These are phyloP conservation scores for Zalaria sp. DNA, from an alignment of 2,329 filamentous ascomycete genomes.

Conservation along the genomic window DNA sequence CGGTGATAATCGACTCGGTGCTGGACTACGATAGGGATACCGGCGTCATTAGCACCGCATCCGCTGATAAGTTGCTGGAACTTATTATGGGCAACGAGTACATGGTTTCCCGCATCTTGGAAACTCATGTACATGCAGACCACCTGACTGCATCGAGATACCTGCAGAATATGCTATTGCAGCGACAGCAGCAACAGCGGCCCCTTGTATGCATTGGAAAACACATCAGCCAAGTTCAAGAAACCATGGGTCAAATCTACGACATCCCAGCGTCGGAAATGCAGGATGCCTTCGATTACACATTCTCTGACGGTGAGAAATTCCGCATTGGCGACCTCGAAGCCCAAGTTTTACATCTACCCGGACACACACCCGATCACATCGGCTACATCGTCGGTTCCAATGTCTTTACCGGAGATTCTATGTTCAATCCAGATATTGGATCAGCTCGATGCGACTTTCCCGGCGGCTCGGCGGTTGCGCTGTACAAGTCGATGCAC, in stretches of 20 bases:
- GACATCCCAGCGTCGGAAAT: constrained; percentile 30
- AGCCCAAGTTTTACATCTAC: constrained; percentile 38
- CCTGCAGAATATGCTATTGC: constrained; percentile 32
- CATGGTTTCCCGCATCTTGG: constrained; percentile 38
- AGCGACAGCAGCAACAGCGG: neutral
- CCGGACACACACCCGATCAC: constrained; percentile 48
- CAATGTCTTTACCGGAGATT: constrained; percentile 24
- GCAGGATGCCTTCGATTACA: constrained; percentile 34
- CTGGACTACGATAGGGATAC: constrained; percentile 39
- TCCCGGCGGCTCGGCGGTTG: constrained; percentile 17
- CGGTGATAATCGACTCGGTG: constrained; percentile 49
- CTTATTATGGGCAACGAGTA: constrained; percentile 32
- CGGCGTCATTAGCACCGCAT: constrained; percentile 31
- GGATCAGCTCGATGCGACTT: constrained; percentile 22
- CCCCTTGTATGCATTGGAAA: constrained; percentile 42
- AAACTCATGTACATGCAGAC: constrained; percentile 49
- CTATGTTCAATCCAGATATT: constrained; percentile 20
- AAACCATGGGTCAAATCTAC: constrained; percentile 35
- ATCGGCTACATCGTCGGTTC: constrained; percentile 42
- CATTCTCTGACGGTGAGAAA: constrained; percentile 39
- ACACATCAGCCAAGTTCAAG: constrained; percentile 38
- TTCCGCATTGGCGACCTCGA: constrained; percentile 37
- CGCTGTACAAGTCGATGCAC: constrained; percentile 15
- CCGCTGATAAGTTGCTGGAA: constrained; percentile 39
- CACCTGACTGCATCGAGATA: constrained; percentile 47